Evolutionary conservation across 371 early-diverging fungal species (phyloP), one percentile per base, ranked within the genome.

Genomic region (Mortierella sp.): DNA sequence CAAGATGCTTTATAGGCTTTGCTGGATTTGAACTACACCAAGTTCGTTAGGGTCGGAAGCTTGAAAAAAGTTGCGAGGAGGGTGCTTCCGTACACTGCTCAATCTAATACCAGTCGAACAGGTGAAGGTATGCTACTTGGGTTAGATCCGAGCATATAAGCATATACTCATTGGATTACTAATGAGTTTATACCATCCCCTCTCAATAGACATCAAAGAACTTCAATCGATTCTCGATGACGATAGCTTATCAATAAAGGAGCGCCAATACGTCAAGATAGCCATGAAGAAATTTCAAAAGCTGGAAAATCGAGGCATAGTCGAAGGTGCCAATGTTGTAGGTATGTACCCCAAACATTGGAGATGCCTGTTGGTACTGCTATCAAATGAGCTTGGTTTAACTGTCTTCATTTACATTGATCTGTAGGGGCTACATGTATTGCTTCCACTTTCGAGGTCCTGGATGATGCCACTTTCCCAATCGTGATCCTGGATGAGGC

Each of bases 401-500:
- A 47, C 32, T 45, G 16, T 47, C 16, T 22, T 57, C 24, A 0
- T 70, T n/a, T 30, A 6, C 37, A 40, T 28, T 20, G 10, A 16
- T 49, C 40, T 40, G 4, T 5, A 73, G 78, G 96, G 6, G 91
- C 92, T 0, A 97, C 97, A 0, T 96, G 96, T 58, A 84, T 93
- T 57, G 93, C 97, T 0, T 91, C 96, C 0, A 81, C 86, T 0
- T 93, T 94, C 75, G 95, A 94, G n/a, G 77, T 88, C 1, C 83
- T 97, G 58, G 87, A 89, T 22, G 71, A 84, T 5, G 66, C 84
- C 11, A 61, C 83, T 0, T 93, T 93, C 66, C 90, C 94, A 0
- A 84, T 96, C 32, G 90, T 96, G 11, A 86, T 98, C 14, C 85
- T 98, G 5, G 98, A 98, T 77, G 98, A 98, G 80, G 92, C 93